Base-by-base conservation (phyloP, 495 filamentous ascomycete genomes). In the Aspergillus sclerotiicarbonarius region DNA sequence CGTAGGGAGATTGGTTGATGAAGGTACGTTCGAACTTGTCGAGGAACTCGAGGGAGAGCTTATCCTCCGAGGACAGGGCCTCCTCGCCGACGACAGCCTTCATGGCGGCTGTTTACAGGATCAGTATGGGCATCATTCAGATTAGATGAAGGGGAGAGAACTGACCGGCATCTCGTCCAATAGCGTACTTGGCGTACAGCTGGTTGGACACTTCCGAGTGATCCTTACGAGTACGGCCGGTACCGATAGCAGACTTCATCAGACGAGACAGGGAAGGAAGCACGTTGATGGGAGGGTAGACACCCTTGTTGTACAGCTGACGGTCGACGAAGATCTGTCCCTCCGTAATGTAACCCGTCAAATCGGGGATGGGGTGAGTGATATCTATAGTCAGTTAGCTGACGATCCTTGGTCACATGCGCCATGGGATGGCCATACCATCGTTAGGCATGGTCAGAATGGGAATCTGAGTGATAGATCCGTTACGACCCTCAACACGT, bases 371-470 rank as follows among this genome's bases (percentile, higher is more conserved):
- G 43, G 95, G 95, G 71, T 99, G 95, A 41, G 95, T 99, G 73
- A 99, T 99, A 80, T 99, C 94, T 85, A 56, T 7, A 48, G 35
- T 43, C 30, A 53, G 55, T 61, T 56, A 70, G 58, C 51, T 56
- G 33, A 7, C 19, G 39, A 15, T 12, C 13, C 18, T 12, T 16
- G 18, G 53, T 6, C 20, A 37, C 12, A 16, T 30, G 25, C 15
- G 29, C 9, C 29, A 30, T 37, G 16, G 8, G 44, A 48, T 15
- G 30, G 46, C 45, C 74, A 49, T 75, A 90, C 87, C 87, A 69
- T 99, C 94, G 82, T 99, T 99, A 66, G 95, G 94, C 94, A 99
- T 99, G 58, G 92, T 96, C 69, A 99, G 72, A 70, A 99, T 99
- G 51, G 94, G 94, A 64, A 99, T 97, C 73, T 99, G 94, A 32